Percentiles rank a stretch among this genome's conserved stretches.
phyloP scores from a whole-genome alignment of 345 rosid species.

The Euphorbia lathyris region DNA sequence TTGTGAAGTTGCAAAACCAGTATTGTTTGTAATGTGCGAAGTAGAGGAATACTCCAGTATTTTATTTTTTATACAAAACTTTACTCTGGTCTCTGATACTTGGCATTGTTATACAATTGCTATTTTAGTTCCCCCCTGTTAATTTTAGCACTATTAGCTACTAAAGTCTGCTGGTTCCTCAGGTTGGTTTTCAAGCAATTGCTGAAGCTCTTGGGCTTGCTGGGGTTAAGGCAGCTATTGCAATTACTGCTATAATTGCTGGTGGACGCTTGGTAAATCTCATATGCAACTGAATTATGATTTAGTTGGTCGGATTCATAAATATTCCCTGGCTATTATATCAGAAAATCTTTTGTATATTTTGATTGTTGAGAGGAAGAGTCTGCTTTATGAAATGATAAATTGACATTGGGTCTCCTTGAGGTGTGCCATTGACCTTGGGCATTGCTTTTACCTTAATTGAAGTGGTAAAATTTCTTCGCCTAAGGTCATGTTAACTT shows the following conservation, averaged over 20 bases:
- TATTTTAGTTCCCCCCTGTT: conserved; percentile 9
- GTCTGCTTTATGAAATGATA: background rate
- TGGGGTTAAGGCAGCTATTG: conserved; percentile 92
- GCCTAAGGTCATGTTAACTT: conserved; percentile 6
- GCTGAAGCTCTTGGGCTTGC: conserved; percentile 99
- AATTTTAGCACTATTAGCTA: conserved; percentile 10
- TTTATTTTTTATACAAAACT: background rate
- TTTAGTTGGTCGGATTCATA: conserved; percentile 12
- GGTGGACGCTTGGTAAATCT: conserved; percentile 92
- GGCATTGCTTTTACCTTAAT: conserved; percentile 10
- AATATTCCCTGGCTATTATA: conserved; percentile 7
- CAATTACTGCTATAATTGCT: conserved; percentile 91
- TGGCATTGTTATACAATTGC: background rate
- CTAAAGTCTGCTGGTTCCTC: conserved; percentile 30
- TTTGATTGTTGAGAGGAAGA: background rate
- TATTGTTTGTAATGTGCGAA: background rate
- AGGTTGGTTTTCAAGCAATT: conserved; percentile 97
- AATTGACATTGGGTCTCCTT: background rate
- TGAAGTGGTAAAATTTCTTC: background rate
- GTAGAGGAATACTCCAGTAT: background rate
- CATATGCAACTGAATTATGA: conserved; percentile 16
- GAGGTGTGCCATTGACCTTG: background rate
- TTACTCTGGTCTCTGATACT: conserved; percentile 1
- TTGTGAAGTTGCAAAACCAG: background rate
- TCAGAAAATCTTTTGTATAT: background rate